These are phyloP conservation scores for Mariannaea sp. DNA, from an alignment of 2,329 filamentous ascomycete species.

Conservation along the genomic window DNA sequence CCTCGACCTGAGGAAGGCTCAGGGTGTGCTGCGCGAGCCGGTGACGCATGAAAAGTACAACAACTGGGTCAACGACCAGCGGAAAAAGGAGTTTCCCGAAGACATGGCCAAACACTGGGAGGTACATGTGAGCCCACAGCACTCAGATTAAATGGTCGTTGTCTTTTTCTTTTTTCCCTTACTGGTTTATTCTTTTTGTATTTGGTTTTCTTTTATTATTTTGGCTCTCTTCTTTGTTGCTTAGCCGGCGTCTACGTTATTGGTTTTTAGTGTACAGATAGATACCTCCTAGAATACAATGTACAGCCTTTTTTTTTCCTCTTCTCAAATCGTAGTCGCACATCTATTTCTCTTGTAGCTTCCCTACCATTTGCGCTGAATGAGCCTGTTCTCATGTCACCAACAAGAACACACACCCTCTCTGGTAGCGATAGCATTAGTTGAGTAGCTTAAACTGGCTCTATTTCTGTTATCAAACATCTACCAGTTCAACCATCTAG, in stretches of 20 bases:
- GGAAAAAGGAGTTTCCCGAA: conserved; percentile 40
- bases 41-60: conserved; percentile 50
- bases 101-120: conserved; percentile 48
- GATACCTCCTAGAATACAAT: conserved; percentile 17
- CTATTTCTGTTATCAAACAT: conserved; percentile 7
- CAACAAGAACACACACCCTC: no score
- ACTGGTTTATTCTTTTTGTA: neutral
- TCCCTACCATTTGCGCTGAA: neutral
- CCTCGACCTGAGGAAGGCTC: conserved; percentile 46
- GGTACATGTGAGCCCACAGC: conserved; percentile 46
- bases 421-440: neutral
- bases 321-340: neutral
- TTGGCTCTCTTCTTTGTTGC: neutral
- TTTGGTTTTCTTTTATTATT: no score
- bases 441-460: neutral
- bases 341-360: neutral
- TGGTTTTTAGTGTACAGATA: conserved; percentile 12
- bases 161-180: neutral
- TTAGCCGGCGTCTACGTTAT: conserved; percentile 15
- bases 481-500: neutral
- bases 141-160: neutral
- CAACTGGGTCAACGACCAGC: conserved; percentile 46
- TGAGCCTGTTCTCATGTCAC: no score
- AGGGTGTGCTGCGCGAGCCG: conserved; percentile 55
- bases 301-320: conserved; percentile 7